phyloP scores from a whole-genome alignment of 2,329 filamentous ascomycete genomes.

The Cylindrodendrum hubeiense region DNA sequence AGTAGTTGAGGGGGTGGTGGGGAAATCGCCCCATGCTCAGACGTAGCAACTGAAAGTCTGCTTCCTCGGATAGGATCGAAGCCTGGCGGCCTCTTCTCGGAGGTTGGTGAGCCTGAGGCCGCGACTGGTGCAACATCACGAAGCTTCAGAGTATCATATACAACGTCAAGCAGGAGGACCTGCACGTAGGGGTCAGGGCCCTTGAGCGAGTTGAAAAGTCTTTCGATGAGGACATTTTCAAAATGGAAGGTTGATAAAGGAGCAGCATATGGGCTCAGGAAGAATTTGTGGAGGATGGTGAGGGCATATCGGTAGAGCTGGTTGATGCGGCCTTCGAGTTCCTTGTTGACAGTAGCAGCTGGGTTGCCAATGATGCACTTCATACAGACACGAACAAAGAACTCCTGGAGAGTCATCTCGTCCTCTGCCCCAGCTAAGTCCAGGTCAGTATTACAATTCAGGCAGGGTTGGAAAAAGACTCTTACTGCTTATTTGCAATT shows the following conservation, averaged over 20 bases:
- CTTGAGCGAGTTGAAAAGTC: slow-evolving; percentile 71
- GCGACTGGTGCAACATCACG: slow-evolving; percentile 59
- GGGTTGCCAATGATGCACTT: slow-evolving; percentile 63
- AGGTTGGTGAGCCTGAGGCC: slow-evolving; percentile 56
- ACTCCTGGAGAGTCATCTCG: slow-evolving; percentile 73
- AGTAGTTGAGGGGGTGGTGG: slow-evolving; percentile 78
- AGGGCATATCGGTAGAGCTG: slow-evolving; percentile 80
- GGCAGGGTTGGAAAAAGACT: background rate
- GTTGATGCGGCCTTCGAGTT: slow-evolving; percentile 61
- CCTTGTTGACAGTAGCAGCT: slow-evolving; percentile 34
- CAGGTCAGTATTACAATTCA: slow-evolving; percentile 34
- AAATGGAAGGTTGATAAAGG: slow-evolving; percentile 73
- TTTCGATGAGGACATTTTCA: slow-evolving; percentile 77
- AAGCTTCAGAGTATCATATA: slow-evolving; percentile 79
- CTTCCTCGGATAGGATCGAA: slow-evolving; percentile 56
- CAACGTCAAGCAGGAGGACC: slow-evolving; percentile 81
- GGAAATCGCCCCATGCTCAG: slow-evolving; percentile 41
- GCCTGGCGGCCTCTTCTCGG: slow-evolving; percentile 60
- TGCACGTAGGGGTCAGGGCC: slow-evolving; percentile 79
- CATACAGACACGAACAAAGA: slow-evolving; percentile 76
- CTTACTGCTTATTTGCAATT: slow-evolving; percentile 64
- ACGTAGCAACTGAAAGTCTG: slow-evolving; percentile 52
- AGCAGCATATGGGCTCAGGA: slow-evolving; percentile 72
- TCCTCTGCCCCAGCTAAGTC: slow-evolving; percentile 61
- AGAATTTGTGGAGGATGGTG: slow-evolving; percentile 76